A percentile compares a stretch with the other conserved stretches of the same genome.
These are phyloP conservation scores for Aspergillus coremiiformis DNA, from an alignment of 495 filamentous ascomycete genomes.

Conservation along the genomic window DNA sequence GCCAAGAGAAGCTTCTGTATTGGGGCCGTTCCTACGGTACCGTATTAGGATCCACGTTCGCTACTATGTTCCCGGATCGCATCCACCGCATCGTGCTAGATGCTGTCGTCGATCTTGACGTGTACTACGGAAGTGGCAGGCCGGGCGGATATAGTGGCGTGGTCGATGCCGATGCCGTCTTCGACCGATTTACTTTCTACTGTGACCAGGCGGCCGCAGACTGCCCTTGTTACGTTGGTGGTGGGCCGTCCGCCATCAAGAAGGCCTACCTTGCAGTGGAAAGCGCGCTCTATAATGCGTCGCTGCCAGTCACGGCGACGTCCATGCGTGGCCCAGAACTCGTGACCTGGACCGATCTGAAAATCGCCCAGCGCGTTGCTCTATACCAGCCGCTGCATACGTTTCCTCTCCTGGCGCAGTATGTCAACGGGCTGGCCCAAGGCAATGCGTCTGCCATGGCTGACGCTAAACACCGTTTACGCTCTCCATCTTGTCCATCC, in stretches of 20 bases:
- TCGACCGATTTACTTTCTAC: constrained; percentile 39
- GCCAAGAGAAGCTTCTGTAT: constrained; percentile 46
- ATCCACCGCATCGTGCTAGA: constrained; percentile 45
- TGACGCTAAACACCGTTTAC: constrained; percentile 32
- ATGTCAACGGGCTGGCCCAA: constrained; percentile 46
- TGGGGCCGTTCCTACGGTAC: constrained; percentile 68
- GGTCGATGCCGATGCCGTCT: constrained; percentile 42
- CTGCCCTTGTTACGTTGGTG: constrained; percentile 39
- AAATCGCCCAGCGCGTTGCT: constrained; percentile 22
- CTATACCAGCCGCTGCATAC: constrained; percentile 52
- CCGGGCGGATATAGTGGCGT: constrained; percentile 38
- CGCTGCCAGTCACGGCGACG: constrained; percentile 37
- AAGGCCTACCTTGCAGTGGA: constrained; percentile 35
- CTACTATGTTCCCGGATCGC: constrained; percentile 47
- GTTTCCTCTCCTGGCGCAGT: constrained; percentile 49
- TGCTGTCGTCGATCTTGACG: constrained; percentile 46
- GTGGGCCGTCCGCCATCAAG: constrained; percentile 34
- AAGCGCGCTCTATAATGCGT: constrained; percentile 31
- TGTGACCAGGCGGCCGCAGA: constrained; percentile 33
- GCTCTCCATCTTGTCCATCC: constrained; percentile 33
- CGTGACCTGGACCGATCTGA: constrained; percentile 38
- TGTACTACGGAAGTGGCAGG: constrained; percentile 37
- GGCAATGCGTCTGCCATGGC: constrained; percentile 50
- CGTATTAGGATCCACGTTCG: constrained; percentile 52
- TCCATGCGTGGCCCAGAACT: constrained; percentile 32